phyloP scores from a whole-genome alignment of 176 grass and related monocot genomes.

The Saccharum spontaneum region DNA sequence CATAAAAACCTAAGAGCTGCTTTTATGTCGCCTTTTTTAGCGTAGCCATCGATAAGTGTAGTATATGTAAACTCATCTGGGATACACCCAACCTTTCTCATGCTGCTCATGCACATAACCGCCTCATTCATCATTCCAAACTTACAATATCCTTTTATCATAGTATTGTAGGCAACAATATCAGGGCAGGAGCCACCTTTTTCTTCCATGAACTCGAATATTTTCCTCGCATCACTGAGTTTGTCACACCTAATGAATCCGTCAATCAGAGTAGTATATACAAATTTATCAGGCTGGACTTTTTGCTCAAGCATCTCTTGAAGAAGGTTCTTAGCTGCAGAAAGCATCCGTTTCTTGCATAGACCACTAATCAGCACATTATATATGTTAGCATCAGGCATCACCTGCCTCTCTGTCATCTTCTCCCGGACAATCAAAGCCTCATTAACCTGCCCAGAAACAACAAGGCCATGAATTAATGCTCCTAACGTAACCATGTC shows the following conservation, averaged over 20 bases:
- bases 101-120: conserved; percentile 50
- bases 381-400: conserved; percentile 72
- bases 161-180: conserved; percentile 68
- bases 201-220: conserved; percentile 67
- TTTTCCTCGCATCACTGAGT: conserved; percentile 62
- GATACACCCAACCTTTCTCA: conserved; percentile 50
- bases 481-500: conserved; percentile 71
- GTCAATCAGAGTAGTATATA: conserved; percentile 80
- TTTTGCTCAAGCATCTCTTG: conserved; percentile 75
- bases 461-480: conserved; percentile 73
- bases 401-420: conserved; percentile 61
- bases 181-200: conserved; percentile 49
- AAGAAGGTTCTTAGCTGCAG: conserved; percentile 71
- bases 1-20: conserved; percentile 60
- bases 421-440: conserved; percentile 64
- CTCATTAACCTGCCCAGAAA: conserved; percentile 48
- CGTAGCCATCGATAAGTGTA: conserved; percentile 60
- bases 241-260: conserved; percentile 81
- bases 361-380: conserved; percentile 79
- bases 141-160: conserved; percentile 90
- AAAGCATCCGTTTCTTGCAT: conserved; percentile 85
- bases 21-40: conserved; percentile 53
- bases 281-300: conserved; percentile 75
- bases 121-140: conserved; percentile 75
- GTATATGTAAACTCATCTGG: conserved; percentile 85